Percentiles rank a stretch among this genome's conserved stretches.
Conservation (phyloP, 2,329 filamentous ascomycete genomes). For the Penicillium sp. region DNA sequence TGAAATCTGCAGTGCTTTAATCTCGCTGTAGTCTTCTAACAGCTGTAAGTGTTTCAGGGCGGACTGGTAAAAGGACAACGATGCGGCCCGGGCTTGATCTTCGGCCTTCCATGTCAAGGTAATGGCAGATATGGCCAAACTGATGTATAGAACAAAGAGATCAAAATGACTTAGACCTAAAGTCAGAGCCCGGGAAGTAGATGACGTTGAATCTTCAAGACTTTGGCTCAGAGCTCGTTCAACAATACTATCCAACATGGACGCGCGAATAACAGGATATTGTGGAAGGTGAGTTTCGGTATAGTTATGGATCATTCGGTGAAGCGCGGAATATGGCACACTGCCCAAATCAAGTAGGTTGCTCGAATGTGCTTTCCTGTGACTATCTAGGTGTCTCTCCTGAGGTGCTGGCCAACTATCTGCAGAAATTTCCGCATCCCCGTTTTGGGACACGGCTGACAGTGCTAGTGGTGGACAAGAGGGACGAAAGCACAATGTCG, state of each 20-base stretch:
- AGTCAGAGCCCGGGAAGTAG: background rate
- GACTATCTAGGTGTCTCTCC: too few species aligned
- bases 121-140: conserved; percentile 11
- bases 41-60: conserved; percentile 8
- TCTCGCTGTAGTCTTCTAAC: conserved; percentile 1
- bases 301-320: background rate
- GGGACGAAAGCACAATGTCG: conserved; percentile 1
- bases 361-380: too few species aligned
- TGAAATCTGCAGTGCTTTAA: conserved; percentile 12
- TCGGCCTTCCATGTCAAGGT: conserved; percentile 14
- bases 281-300: background rate
- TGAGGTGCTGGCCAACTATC: too few species aligned
- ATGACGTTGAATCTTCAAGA: background rate
- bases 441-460: too few species aligned
- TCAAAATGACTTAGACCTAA: background rate
- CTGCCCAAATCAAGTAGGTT: background rate
- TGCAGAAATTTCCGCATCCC: too few species aligned
- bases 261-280: conserved; percentile 10
- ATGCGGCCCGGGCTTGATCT: conserved; percentile 10
- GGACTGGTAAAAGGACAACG: conserved; percentile 11
- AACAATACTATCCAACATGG: conserved; percentile 7
- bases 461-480: conserved; percentile 11
- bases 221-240: background rate
- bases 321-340: background rate
- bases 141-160: conserved; percentile 9